These are phyloP conservation scores for Oryza meyeriana DNA, from an alignment of 176 grass and related monocot genomes.

Conservation along the genomic window DNA sequence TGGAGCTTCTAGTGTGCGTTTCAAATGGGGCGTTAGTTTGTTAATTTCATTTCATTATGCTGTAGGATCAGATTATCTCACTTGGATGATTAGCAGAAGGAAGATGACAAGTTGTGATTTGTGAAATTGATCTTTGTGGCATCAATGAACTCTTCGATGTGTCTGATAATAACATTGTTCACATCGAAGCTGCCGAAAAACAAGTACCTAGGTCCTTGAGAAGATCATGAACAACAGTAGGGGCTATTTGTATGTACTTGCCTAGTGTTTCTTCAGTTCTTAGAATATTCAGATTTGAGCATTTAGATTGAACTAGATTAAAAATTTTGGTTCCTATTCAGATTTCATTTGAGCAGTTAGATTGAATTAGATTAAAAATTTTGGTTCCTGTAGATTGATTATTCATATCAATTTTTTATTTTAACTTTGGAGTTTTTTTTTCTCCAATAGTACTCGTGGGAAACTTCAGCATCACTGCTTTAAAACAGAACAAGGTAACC, in stretches of 20 bases:
- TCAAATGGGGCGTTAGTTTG: too few relatives aligned
- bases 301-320: background rate
- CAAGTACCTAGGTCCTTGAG: background rate
- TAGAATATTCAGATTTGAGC: background rate
- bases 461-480: background rate
- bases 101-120: background rate
- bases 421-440: background rate
- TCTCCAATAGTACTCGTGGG: background rate
- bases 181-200: slow-evolving; percentile 8
- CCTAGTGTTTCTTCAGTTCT: background rate
- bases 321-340: background rate
- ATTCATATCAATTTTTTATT: too few relatives aligned
- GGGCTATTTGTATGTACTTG: background rate
- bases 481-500: background rate
- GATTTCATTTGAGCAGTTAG: background rate
- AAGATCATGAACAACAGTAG: background rate
- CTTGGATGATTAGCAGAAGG: background rate
- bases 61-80: background rate
- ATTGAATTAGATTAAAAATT: background rate
- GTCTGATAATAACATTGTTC: background rate
- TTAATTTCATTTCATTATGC: background rate
- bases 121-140: background rate
- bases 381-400: background rate
- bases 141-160: background rate
- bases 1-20: background rate